A percentile compares a stretch with the other conserved stretches of the same genome.
Conservation (phyloP, 345 rosid species). For the Viola odorata region DNA sequence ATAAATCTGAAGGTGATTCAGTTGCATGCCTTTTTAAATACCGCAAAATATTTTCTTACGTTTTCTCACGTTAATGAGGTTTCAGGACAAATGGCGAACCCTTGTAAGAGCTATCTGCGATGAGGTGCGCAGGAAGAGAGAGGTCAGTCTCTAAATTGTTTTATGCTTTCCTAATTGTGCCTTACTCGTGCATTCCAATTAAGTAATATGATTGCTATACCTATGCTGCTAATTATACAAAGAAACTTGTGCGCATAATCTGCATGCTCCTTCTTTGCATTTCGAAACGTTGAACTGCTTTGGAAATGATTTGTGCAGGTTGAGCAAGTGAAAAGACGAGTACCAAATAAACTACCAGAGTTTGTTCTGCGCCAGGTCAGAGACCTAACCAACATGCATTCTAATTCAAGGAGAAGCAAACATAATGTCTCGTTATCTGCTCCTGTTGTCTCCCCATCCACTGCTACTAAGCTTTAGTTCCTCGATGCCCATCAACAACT, state of each 20-base stretch:
- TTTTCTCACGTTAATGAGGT: background rate
- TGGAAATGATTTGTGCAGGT: background rate
- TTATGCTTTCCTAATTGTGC: too few relatives aligned
- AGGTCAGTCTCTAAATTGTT: background rate
- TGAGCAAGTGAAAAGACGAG: background rate
- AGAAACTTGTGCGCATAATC: background rate
- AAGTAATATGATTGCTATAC: too few relatives aligned
- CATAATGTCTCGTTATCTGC: background rate
- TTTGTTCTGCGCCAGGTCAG: background rate
- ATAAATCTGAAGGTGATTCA: constrained; percentile 29
- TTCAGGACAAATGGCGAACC: constrained; percentile 39
- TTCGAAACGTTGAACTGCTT: background rate
- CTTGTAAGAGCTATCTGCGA: constrained; percentile 26
- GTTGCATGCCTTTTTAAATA: background rate
- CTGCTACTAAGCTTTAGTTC: too few relatives aligned
- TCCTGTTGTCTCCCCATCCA: too few relatives aligned
- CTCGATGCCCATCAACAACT: too few relatives aligned
- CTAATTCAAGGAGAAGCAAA: background rate
- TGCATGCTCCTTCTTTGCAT: background rate
- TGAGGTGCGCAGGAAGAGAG: background rate
- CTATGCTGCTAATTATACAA: too few relatives aligned
- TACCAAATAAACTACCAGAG: background rate
- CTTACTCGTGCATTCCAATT: too few relatives aligned
- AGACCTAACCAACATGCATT: background rate
- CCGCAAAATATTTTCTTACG: too few relatives aligned